Conservation (phyloP, 805 yeast species). For the Zygotorulaspora chibaensis region DNA sequence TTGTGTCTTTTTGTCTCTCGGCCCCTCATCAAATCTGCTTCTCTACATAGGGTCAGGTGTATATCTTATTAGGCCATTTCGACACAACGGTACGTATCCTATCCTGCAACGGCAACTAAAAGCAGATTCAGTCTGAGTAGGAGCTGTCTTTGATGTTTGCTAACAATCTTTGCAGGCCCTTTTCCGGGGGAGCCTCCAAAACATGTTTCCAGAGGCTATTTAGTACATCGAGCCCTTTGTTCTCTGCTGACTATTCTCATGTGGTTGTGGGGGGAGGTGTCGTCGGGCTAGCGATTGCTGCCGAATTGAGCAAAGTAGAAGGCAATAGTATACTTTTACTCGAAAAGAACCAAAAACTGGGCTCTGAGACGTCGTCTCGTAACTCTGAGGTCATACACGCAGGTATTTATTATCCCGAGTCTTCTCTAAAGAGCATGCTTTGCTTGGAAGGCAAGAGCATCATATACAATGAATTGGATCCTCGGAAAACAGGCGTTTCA, state of each 20-base stretch:
- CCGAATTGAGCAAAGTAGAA: constrained; percentile 51
- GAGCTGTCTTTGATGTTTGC: neutral
- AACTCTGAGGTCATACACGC: constrained; percentile 94
- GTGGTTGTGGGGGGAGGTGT: constrained; percentile 80
- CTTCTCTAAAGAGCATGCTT: constrained; percentile 59
- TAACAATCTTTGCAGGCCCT: neutral
- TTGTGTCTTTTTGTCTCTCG: no score
- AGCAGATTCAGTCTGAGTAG: no score
- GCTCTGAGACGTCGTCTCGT: constrained; percentile 81
- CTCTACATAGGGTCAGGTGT: no score
- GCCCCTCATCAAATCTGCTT: no score
- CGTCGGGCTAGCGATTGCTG: constrained; percentile 77
- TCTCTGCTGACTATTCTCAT: constrained; percentile 55
- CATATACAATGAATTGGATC: constrained; percentile 49
- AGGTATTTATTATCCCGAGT: constrained; percentile 74
- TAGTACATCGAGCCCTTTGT: neutral
- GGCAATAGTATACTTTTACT: constrained; percentile 55
- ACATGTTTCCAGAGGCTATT: neutral
- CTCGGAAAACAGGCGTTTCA: constrained; percentile 48
- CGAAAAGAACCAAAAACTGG: constrained; percentile 63
- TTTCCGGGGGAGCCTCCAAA: neutral
- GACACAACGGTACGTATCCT: no score
- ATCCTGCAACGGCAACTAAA: no score
- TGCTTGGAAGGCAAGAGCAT: constrained; percentile 73
- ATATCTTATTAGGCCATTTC: no score